These are phyloP conservation scores for Syzygium aromaticum DNA, from an alignment of 345 rosid species.

Conservation along the genomic window DNA sequence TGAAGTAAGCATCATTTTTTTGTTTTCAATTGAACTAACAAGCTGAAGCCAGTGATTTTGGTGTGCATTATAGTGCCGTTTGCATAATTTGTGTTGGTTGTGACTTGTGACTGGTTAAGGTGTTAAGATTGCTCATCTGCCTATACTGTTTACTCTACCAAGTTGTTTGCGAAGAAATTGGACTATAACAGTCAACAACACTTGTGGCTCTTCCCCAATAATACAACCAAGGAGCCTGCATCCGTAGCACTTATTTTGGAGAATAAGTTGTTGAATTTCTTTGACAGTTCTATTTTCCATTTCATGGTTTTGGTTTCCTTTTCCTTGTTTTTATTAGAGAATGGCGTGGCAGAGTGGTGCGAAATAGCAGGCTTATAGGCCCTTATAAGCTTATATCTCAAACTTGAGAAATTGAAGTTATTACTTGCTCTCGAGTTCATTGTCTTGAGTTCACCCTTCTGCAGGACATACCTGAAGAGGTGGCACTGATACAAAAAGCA, in stretches of 20 bases:
- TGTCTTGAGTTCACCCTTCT: neutral
- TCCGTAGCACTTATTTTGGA: neutral
- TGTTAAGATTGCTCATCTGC: neutral
- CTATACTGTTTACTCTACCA: neutral
- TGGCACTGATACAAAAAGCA: slow-evolving; percentile 38
- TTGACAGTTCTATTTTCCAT: accelerated
- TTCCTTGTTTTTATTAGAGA: neutral
- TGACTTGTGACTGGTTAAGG: neutral
- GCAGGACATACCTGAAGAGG: slow-evolving; percentile 56
- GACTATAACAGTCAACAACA: neutral
- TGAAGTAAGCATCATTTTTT: neutral
- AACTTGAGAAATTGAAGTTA: neutral
- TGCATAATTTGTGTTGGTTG: neutral
- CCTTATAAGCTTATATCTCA: neutral
- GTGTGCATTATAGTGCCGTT: neutral
- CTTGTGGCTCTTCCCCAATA: neutral
- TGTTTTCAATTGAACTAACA: neutral
- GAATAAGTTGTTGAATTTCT: neutral
- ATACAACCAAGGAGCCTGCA: neutral
- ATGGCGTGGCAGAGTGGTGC: neutral
- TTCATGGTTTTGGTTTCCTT: neutral
- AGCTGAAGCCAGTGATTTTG: neutral
- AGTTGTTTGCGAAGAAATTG: neutral
- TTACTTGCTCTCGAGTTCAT: neutral
- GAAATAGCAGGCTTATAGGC: neutral